Evolutionary conservation across 257 asterid genomes (phyloP).

Genomic region (Przewalskia tangutica): DNA sequence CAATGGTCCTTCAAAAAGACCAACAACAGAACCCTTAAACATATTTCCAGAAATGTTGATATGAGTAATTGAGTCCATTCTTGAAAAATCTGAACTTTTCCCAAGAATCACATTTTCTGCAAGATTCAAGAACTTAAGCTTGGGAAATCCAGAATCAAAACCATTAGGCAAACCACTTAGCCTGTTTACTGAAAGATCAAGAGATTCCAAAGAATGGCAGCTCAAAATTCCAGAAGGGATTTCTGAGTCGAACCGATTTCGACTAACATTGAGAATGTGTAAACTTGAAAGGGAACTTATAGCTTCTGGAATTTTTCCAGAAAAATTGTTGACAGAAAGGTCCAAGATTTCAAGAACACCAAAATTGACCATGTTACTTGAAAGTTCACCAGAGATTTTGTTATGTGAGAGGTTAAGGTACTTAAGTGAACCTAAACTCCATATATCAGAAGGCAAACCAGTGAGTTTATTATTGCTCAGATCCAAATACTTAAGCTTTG

Average conservation of each 20-base stretch:
- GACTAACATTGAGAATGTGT: constrained; percentile 47
- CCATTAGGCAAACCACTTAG: constrained; percentile 48
- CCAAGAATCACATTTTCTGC: constrained; percentile 56
- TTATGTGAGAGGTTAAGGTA: constrained; percentile 65
- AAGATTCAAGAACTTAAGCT: constrained; percentile 48
- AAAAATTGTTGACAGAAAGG: constrained; percentile 66
- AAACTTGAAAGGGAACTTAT: constrained; percentile 52
- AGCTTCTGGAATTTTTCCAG: constrained; percentile 68
- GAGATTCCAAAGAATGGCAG: constrained; percentile 41
- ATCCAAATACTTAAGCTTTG: constrained; percentile 58
- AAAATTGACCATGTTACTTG: constrained; percentile 73
- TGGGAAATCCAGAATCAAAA: constrained; percentile 55
- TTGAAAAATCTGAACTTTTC: constrained; percentile 49
- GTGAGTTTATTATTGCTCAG: constrained; percentile 73
- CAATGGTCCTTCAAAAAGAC: constrained; percentile 46
- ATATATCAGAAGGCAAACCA: constrained; percentile 72
- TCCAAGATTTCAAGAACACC: constrained; percentile 64
- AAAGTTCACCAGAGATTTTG: constrained; percentile 39
- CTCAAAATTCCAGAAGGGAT: constrained; percentile 52
- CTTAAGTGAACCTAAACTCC: constrained; percentile 74
- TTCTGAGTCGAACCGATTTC: constrained; percentile 44
- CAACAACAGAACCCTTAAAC: constrained; percentile 65
- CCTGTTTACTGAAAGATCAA: constrained; percentile 65
- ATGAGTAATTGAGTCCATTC: constrained; percentile 35
- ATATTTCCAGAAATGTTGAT: constrained; percentile 70